Evolutionary conservation across 2,329 filamentous ascomycete genomes (phyloP), one percentile per base, ranked within the genome.

Genomic region (Fusarium pseudoanthophilum): DNA sequence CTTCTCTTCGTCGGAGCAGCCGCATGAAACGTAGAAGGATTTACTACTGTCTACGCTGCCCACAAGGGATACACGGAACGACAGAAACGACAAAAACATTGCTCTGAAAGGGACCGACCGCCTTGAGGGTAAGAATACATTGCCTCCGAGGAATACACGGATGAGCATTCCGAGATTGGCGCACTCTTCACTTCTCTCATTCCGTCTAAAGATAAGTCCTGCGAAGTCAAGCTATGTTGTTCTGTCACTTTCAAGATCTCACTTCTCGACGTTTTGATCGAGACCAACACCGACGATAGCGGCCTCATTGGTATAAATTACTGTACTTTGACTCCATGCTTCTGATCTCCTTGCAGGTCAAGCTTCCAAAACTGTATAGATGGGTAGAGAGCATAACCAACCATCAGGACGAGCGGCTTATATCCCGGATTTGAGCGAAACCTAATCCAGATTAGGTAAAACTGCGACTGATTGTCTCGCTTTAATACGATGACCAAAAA

Each of bases 71-170:
- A 18, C 15, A 36, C 6, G 5, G 28, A 32, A 49, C 9, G 21
- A 32, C 4, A 14, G 13, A 28, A 49, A 11, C 14, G 2, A 4
- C 10, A n/a, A 49, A 32, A 11, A 16, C 0, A 16, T 8, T 10
- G 24, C 30, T 9, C 9, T 5, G 8, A 28, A 7, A 11, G 11
- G 20, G 15, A 18, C 13, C 3, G 30, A 20, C 10, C 11, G 7
- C n/a, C 48, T 34, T 34, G 48, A 51, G 30, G 20, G 26, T 15
- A 14, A 34, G 28, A 5, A 1, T 36, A 99, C 80, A 98, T 99
- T 76, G 94, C 96, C 3, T 96, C 96, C 0, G 96, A 99, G 81
- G 96, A 99, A 82, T 98, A 98, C 79, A 90, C 92, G 4, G 95
- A 97, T 80, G 7, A 28, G 26, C 7, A 28, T 28, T 28, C 26